Base-by-base conservation (phyloP, 2,329 filamentous ascomycete genomes). In the Ilyonectria robusta region DNA sequence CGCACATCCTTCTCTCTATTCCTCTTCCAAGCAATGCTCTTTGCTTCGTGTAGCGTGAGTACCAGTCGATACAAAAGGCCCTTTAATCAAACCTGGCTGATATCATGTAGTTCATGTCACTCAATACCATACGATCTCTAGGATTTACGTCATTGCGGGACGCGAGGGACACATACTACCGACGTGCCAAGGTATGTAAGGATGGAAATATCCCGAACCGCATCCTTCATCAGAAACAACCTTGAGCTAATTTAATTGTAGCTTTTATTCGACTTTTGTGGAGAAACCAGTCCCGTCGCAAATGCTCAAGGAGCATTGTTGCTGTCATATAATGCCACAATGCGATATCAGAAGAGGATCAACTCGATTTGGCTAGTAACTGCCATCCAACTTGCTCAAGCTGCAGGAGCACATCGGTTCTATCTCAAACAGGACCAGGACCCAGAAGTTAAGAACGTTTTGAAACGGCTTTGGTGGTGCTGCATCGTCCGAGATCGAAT, bases 391-490 rank as follows among this genome's bases (percentile, higher is more conserved):
- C 23, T 70, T 1, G 65, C 69, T 15, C 54, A 62, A 21, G 58
- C 51, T 19, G 61, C 55, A 35, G 65, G 67, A 9, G 69, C 62
- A 21, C 57, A 70, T n/a, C 62, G 59, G 6, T 61, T 65, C 9
- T 17, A 70, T 40, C 44, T 31, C 2, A 37, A 40, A 26, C n/a
- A 21, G 4, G 37, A 63, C 10, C 62, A 50, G 11, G 40, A 17
- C 26, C 56, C 46, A 17, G 50, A 59, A 11, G 8, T 50, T 15
- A 47, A 9, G 10, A 69, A 53, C 13, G 42, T 58, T 15, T 48
- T 71, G 9, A 71, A 71, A 33, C 54, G 69, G 4, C 61, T 71
- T 9, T 71, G 67, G 67, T 70, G 69, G 65, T 71, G 69, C 17
- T 71, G 69, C 17, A 68, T 71, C 29, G 59, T 71, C 19, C 67